These are phyloP conservation scores for Chlorociboria aeruginascens DNA, from an alignment of 495 filamentous ascomycete genomes.

Conservation along the genomic window DNA sequence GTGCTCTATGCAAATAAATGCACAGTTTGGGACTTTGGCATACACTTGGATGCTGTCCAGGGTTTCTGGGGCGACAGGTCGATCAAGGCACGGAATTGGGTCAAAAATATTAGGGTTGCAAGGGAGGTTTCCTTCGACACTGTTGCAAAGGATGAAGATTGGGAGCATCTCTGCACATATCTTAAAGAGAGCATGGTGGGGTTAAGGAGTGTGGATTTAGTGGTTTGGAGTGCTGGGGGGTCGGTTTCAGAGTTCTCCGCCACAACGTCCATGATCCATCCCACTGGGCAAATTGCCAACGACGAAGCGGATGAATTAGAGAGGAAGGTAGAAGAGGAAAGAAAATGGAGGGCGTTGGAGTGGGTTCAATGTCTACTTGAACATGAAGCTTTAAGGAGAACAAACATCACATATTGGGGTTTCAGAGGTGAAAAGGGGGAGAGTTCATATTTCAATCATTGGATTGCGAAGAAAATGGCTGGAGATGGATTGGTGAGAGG, in stretches of 20 bases:
- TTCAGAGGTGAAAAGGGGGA: constrained; percentile 2
- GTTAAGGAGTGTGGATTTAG: constrained; percentile 2
- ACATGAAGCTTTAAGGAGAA: constrained; percentile 2
- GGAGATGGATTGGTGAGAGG: constrained; percentile 10
- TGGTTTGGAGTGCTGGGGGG: background rate
- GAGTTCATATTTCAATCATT: constrained; percentile 5
- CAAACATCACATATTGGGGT: constrained; percentile 15
- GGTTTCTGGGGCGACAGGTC: constrained; percentile 29
- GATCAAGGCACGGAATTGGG: background rate
- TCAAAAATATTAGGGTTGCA: constrained; percentile 7
- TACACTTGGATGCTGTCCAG: constrained; percentile 34
- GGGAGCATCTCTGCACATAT: background rate
- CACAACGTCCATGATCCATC: background rate
- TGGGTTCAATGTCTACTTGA: constrained; percentile 4
- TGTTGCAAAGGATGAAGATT: background rate
- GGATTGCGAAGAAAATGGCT: constrained; percentile 11
- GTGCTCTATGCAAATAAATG: constrained; percentile 34
- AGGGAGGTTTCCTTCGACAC: constrained; percentile 7
- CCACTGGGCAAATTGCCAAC: background rate
- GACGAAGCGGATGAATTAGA: background rate
- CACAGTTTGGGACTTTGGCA: constrained; percentile 37
- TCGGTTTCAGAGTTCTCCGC: background rate
- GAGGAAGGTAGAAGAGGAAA: background rate
- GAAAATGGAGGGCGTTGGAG: constrained; percentile 10
- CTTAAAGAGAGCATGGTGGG: background rate